Base-by-base conservation (phyloP, 2,329 filamentous ascomycete genomes). In the Penicillium sp. region DNA sequence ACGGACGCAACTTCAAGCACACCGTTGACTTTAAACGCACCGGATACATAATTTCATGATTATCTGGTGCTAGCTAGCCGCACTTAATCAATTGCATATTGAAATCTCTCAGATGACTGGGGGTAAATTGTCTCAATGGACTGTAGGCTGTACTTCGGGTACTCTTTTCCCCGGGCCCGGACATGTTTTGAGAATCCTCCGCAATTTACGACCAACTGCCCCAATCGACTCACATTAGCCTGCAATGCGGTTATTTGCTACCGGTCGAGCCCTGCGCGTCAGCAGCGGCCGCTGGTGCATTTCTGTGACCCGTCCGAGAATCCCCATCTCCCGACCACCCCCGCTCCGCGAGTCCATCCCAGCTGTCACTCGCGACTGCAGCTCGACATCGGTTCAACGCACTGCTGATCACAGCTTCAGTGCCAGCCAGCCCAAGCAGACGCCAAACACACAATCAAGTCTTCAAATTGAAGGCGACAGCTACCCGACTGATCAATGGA, bases 401-500 rank as follows among this genome's bases (percentile, higher is more conserved):
- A 64, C 63, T 20, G 52, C 55, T 25, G 59, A 66, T 43, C 66
- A 67, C n/a, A 61, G 57, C 31, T 11, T 54, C 28, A 39, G 31
- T 25, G 25, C 59, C 10, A 31, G 31, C n/a, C 17, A 48, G 42
- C 39, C 54, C 28, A 57, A 54, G 6, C 54, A 48, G 31, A 42
- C 35, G 28, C 55, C 51, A 25, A 58, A 51, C 45, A 39, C 49
- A 54, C 60, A 51, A 39, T 60, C 49, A 20, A 63, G 17, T 12
- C 62, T 90, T 63, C 81, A 78, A 11, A 83, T 95, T 63, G 85
- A 88, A 67, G 88, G 85, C 64, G 83, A 82, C 62, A 78, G 76
- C 10, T 92, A 92, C 75, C 72, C 78, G 17, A 88, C 84, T 17
- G 92, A 98, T 73, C 76, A 83, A 54, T 97, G 92, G 90, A 95